Base-by-base conservation (phyloP, 192 early-diverging fungal species). In the Coemansia sp. region DNA sequence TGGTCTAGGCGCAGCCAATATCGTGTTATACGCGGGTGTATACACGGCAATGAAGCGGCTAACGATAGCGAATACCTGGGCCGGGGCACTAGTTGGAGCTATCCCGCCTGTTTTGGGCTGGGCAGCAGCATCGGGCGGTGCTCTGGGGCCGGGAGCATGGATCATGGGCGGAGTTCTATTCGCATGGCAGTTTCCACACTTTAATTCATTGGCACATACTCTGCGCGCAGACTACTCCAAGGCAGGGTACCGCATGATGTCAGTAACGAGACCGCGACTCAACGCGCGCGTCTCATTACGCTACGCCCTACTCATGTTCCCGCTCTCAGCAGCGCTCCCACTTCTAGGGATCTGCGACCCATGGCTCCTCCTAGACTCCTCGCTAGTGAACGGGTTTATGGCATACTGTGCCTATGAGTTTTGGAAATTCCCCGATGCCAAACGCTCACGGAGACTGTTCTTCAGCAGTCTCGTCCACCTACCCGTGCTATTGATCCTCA, bases 71-170 rank as follows among this genome's bases (percentile, higher is more conserved):
- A 99, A 99, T 63, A 99, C 97, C 6, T 98, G 95, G 95, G 90
- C 89, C 31, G 97, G 97, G 4, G 85, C 97, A 10, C 72, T 98
- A 11, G 97, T 99, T 0, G 95, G 97, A 21, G 97, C 93, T 0
- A 92, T 99, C n/a, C 97, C 97, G 36, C 97, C 97, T 5, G 90
- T 99, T 86, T 96, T 99, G 91, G 97, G 97, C 2, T 99, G 95
- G 93, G 87, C 91, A 1, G 97, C 97, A 6, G 90, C 88, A 32
- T 94, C 96, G 0, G 57, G 57, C 32, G 91, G 91, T 31, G 57
- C 79, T 8, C 46, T 90, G 21, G 93, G 90, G 21, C 74, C 89
- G 4, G 95, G 93, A 23, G 91, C 93, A 1, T 92, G 89, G 89
- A 68, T 96, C 3, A 72, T 99, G 62, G 95, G 88, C 19, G 86